Conservation (phyloP, 78 protist species). For the Goniomonas avonlea region DNA sequence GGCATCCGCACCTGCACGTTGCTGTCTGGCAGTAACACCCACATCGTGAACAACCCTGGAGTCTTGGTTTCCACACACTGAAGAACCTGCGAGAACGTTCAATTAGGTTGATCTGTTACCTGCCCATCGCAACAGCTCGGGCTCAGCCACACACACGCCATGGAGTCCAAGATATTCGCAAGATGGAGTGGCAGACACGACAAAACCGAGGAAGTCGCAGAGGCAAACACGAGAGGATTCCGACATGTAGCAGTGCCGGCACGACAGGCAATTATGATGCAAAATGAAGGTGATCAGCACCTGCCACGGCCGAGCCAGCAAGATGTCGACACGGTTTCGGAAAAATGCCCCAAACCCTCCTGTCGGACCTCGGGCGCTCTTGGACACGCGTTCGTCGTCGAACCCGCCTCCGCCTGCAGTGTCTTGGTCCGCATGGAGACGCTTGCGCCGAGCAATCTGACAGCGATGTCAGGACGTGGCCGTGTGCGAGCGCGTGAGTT, state of each 20-base stretch:
- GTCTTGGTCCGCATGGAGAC: neutral
- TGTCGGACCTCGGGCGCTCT: neutral
- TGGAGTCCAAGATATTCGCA: no score
- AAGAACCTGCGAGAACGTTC: constrained; percentile 15
- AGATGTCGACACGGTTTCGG: neutral
- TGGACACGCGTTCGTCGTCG: neutral
- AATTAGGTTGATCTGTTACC: neutral
- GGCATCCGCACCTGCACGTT: no score
- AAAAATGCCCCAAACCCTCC: neutral
- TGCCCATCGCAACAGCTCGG: neutral
- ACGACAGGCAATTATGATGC: no score
- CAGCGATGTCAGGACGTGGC: no score
- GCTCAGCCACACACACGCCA: no score
- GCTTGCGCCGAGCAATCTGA: neutral
- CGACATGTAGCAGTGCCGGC: no score
- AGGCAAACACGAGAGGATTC: no score
- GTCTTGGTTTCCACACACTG: neutral
- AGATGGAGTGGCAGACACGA: no score
- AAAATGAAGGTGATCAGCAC: no score
- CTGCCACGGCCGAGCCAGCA: neutral
- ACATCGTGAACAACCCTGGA: constrained; percentile 31
- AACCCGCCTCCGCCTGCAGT: neutral
- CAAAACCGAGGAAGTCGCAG: no score
- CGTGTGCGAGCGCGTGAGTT: no score
- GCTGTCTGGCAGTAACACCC: constrained; percentile 3